Conservation (phyloP, 331 rosid species). For the Malus hybrid region DNA sequence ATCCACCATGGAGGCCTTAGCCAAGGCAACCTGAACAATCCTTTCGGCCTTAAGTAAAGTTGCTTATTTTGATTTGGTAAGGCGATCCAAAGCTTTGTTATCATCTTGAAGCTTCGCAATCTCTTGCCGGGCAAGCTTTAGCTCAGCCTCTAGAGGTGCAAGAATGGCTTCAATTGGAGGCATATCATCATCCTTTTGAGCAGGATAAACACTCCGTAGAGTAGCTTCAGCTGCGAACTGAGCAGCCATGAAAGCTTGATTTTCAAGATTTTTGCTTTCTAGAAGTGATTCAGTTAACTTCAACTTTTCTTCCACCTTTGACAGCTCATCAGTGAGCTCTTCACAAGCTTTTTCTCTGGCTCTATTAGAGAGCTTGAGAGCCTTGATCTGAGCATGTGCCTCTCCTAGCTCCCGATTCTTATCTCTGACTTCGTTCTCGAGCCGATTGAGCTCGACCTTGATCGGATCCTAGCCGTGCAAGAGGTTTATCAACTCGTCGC, state of each 20-base stretch:
- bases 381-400: constrained; percentile 98
- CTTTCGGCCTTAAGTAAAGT: constrained; percentile 90
- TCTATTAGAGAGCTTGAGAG: constrained; percentile 75
- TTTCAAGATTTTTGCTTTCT: constrained; percentile 94
- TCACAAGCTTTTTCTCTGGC: constrained; percentile 95
- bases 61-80: constrained; percentile 95
- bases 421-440: constrained; percentile 98
- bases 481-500: constrained; percentile 85
- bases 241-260: constrained; percentile 98
- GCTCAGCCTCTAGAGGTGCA: constrained; percentile 98
- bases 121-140: constrained; percentile 94
- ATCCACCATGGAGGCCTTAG: constrained; percentile 98
- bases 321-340: constrained; percentile 94
- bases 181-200: constrained; percentile 98
- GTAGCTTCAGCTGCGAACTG: constrained; percentile 99
- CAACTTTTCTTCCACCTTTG: constrained; percentile 82
- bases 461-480: constrained; percentile 99
- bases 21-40: constrained; percentile 89
- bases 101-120: constrained; percentile 96
- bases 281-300: constrained; percentile 91
- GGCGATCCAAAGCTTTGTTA: constrained; percentile 91
- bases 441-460: constrained; percentile 96
- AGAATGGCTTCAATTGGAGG: constrained; percentile 98
- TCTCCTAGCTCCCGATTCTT: constrained; percentile 89
- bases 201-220: constrained; percentile 93